Conservation (phyloP, 106 monocot genomes). For the Narthecium ossifragum region DNA sequence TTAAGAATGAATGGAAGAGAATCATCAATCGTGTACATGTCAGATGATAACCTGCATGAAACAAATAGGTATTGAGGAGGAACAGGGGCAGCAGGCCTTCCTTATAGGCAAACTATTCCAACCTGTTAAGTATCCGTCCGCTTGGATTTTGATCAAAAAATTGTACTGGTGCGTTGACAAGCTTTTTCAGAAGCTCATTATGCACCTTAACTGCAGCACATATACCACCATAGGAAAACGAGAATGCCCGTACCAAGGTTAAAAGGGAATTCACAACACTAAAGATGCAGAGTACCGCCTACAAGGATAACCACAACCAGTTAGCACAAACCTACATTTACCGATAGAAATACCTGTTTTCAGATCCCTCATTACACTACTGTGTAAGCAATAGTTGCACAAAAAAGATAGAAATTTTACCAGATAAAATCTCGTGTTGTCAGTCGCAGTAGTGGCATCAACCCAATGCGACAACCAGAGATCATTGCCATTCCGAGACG, state of each 20-base stretch:
- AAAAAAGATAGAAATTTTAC: slow-evolving; percentile 29
- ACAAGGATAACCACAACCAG: slow-evolving; percentile 14
- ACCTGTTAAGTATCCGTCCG: slow-evolving; percentile 97
- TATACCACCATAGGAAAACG: slow-evolving; percentile 87
- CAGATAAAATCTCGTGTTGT: slow-evolving; percentile 65
- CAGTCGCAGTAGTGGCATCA: slow-evolving; percentile 47
- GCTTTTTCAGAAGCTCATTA: slow-evolving; percentile 58
- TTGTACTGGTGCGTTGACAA: slow-evolving; percentile 69
- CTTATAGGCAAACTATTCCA: neutral
- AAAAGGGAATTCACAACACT: slow-evolving; percentile 72
- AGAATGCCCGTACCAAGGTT: slow-evolving; percentile 84
- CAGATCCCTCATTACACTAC: neutral
- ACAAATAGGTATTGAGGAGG: neutral
- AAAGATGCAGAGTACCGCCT: slow-evolving; percentile 71
- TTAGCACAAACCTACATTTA: neutral
- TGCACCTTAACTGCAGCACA: slow-evolving; percentile 80
- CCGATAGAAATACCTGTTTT: neutral
- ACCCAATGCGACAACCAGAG: slow-evolving; percentile 98
- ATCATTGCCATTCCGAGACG: slow-evolving; percentile 95
- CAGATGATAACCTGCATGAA: slow-evolving; percentile 82
- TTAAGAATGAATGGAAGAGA: slow-evolving; percentile 99
- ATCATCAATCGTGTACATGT: slow-evolving; percentile 95
- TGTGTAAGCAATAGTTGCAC: no score
- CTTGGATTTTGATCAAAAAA: slow-evolving; percentile 90
- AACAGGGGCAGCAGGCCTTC: neutral